Evolutionary conservation across 305 asterid species (phyloP).

Genomic region (Fraxinus angustifolia): DNA sequence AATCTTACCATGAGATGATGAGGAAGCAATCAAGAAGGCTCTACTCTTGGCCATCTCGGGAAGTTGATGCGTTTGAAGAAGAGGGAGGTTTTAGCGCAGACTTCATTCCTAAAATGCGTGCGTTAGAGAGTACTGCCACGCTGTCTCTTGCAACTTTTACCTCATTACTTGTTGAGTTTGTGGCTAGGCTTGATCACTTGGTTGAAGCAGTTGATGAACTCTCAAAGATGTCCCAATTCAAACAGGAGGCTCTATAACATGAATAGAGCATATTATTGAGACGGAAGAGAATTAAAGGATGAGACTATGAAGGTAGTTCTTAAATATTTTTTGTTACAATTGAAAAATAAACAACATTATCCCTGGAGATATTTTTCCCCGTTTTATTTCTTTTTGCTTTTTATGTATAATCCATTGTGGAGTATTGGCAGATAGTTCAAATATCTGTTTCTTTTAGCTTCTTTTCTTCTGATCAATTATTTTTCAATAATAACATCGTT

Average conservation of each 20-base stretch:
- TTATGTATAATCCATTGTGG: not conserved
- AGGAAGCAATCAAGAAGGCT: conserved; percentile 60
- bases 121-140: conserved; percentile 52
- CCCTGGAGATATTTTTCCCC: not conserved
- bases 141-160: conserved; percentile 60
- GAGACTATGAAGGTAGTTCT: conserved; percentile 8
- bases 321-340: not conserved
- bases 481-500: not conserved
- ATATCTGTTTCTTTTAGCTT: not conserved
- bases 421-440: not conserved
- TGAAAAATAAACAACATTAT: conserved; percentile 1
- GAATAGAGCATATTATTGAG: conserved; percentile 1
- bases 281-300: conserved; percentile 10
- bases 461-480: not conserved
- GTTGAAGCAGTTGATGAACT: conserved; percentile 67
- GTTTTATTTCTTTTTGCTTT: not conserved
- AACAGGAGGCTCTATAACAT: conserved; percentile 27
- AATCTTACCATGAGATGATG: conserved; percentile 45
- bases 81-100: conserved; percentile 35
- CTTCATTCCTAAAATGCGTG: conserved; percentile 38
- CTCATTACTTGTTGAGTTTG: conserved; percentile 58
- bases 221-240: conserved; percentile 55
- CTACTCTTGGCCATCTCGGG: conserved; percentile 62
- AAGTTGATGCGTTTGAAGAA: conserved; percentile 49
- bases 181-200: conserved; percentile 67